A percentile compares a stretch with the other conserved stretches of the same genome.
Evolutionary conservation across 805 yeast genomes (phyloP).

Genomic region (Barnettozyma siamensis): DNA sequence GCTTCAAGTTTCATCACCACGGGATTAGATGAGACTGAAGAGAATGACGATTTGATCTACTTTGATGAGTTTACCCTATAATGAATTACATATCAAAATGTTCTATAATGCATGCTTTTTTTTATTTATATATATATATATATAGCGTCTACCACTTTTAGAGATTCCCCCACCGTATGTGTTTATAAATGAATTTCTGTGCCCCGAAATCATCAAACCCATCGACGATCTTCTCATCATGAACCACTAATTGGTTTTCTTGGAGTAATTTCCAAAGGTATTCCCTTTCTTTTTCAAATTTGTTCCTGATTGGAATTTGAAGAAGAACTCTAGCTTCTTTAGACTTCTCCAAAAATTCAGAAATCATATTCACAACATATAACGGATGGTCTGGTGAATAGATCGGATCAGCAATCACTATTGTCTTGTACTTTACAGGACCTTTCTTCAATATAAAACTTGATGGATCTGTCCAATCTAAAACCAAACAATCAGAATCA

Average conservation of each 20-base stretch:
- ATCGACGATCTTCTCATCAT: conserved; percentile 31
- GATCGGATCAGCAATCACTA: conserved; percentile 82
- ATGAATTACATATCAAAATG: background rate
- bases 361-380: conserved; percentile 60
- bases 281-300: conserved; percentile 60
- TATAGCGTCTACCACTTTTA: too few relatives aligned
- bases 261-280: conserved; percentile 51
- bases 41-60: conserved; percentile 34
- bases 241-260: conserved; percentile 23
- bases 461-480: conserved; percentile 75
- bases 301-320: conserved; percentile 70
- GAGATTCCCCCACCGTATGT: conserved; percentile 21
- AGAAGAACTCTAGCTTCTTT: conserved; percentile 46
- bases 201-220: conserved; percentile 88
- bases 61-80: conserved; percentile 43
- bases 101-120: background rate
- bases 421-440: conserved; percentile 41
- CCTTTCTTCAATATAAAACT: conserved; percentile 29
- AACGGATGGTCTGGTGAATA: conserved; percentile 79
- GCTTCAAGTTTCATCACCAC: conserved; percentile 35
- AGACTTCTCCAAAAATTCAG: conserved; percentile 34
- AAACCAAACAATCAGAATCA: conserved; percentile 36
- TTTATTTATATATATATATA: too few relatives aligned
- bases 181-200: conserved; percentile 45
- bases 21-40: conserved; percentile 27